Evolutionary conservation across 805 yeast species (phyloP).

Genomic region (Clavispora asparagi): DNA sequence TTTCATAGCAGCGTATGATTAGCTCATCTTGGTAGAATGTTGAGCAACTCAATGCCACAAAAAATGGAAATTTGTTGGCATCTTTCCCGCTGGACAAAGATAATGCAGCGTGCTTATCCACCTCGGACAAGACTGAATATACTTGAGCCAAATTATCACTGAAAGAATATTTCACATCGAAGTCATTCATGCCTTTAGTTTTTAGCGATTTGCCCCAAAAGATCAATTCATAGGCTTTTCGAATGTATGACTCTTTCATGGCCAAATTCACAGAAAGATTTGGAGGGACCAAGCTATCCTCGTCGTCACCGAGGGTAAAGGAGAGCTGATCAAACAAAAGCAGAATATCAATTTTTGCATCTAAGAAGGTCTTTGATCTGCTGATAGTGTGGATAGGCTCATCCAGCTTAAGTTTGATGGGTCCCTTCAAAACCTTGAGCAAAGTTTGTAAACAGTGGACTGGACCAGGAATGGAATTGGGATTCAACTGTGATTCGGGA

Average conservation of each 20-base stretch:
- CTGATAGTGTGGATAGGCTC: slow-evolving; percentile 53
- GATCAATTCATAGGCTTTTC: slow-evolving; percentile 51
- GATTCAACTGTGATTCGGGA: slow-evolving; percentile 21
- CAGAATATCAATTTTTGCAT: slow-evolving; percentile 50
- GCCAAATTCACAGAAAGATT: slow-evolving; percentile 21
- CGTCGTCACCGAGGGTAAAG: slow-evolving; percentile 30
- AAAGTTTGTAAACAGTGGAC: slow-evolving; percentile 57
- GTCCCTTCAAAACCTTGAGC: slow-evolving; percentile 62
- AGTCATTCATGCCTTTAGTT: slow-evolving; percentile 8
- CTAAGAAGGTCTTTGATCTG: slow-evolving; percentile 45
- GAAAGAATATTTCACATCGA: slow-evolving; percentile 21
- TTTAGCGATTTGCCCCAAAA: slow-evolving; percentile 23
- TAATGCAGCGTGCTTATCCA: slow-evolving; percentile 29
- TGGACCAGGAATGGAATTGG: slow-evolving; percentile 44
- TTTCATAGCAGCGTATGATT: slow-evolving; percentile 36
- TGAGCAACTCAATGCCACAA: slow-evolving; percentile 25
- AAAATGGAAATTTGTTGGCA: slow-evolving; percentile 21
- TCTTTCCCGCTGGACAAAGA: slow-evolving; percentile 18
- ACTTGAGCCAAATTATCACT: slow-evolving; percentile 29
- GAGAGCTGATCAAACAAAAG: slow-evolving; percentile 45
- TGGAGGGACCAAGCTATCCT: slow-evolving; percentile 46
- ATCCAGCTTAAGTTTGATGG: slow-evolving; percentile 42
- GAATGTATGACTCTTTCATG: slow-evolving; percentile 45
- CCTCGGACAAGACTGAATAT: slow-evolving; percentile 31
- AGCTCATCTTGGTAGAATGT: slow-evolving; percentile 35